phyloP scores from a whole-genome alignment of 192 early-diverging fungal species.

The Phycomyces nitens region DNA sequence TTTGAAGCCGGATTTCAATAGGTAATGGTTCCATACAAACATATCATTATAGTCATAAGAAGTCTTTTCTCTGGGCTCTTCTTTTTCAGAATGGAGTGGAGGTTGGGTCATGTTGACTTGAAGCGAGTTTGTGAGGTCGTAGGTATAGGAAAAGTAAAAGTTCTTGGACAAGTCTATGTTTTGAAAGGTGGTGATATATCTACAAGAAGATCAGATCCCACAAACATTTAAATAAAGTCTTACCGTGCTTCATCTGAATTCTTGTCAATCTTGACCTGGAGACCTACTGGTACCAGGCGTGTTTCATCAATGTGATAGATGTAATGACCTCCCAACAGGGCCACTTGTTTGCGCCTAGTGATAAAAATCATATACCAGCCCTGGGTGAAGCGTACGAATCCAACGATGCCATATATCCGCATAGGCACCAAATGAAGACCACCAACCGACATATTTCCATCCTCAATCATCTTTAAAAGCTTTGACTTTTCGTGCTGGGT shows the following conservation, averaged over 20 bases:
- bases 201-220: neutral
- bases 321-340: conserved; percentile 91
- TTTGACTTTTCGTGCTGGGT: conserved; percentile 70
- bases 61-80: neutral
- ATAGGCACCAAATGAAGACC: conserved; percentile 61
- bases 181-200: conserved; percentile 81
- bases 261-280: conserved; percentile 59
- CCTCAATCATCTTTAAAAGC: conserved; percentile 71
- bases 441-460: conserved; percentile 71
- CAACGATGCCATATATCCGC: conserved; percentile 73
- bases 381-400: conserved; percentile 89
- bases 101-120: conserved; percentile 83
- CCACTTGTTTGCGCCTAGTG: conserved; percentile 79
- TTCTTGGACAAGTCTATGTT: conserved; percentile 92
- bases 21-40: conserved; percentile 95
- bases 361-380: conserved; percentile 91
- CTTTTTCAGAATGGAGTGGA: conserved; percentile 1
- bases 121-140: conserved; percentile 89
- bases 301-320: conserved; percentile 96
- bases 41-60: conserved; percentile 64
- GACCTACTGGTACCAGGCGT: conserved; percentile 66
- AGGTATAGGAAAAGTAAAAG: conserved; percentile 97
- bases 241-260: conserved; percentile 69
- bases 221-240: neutral
- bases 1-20: conserved; percentile 63